Base-by-base conservation (phyloP, 225 moss, liverwort and hornwort species). In the Antitrichia curtipendula region DNA sequence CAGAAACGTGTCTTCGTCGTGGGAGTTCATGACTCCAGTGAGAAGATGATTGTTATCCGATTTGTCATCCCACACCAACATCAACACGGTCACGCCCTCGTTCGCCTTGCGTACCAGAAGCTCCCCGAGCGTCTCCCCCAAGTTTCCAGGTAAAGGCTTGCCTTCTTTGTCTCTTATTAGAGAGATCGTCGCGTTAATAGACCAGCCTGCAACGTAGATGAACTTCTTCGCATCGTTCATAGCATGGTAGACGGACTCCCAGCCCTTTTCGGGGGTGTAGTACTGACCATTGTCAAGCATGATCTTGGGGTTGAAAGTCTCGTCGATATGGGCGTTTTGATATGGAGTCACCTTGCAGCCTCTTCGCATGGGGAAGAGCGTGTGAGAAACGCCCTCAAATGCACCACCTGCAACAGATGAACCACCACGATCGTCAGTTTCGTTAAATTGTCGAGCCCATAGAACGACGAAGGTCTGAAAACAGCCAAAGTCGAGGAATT, bases 21-120 rank as follows among this genome's bases (percentile, higher is more conserved):
- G 95, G 20, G 97, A 95, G 88, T 97, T 52, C 97, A 97, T 97
- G 75, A 97, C 85, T 60, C 97, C 97, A 21, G 90, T 88, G 88
- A 91, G 56, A 69, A 96, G 56, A 91, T 89, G 88, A 78, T 64
- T 87, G 77, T 97, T 97, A 74, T 96, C 91, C 17, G 95, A 90
- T 47, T 94, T 96, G 84, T 97, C 97, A 52, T 97, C 97, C 97
- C 97, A 97, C 25, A 97, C 91, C 82, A 97, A 81, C 86, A 96
- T 84, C 80, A 95, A 62, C 81, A 97, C 95, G 10, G 93, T 90
- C 68, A 97, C 94, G 32, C 97, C 97, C 86, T 96, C 92, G 15
- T 94, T 90, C 16, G 95, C 96, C 88, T 95, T 95, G 65, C 97
- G 94, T 12, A 93, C 90, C 24, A 97, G 86, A 20, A 97, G 93